Evolutionary conservation across 2,329 filamentous ascomycete genomes (phyloP).

Genomic region (Trichophyton benhamiae): DNA sequence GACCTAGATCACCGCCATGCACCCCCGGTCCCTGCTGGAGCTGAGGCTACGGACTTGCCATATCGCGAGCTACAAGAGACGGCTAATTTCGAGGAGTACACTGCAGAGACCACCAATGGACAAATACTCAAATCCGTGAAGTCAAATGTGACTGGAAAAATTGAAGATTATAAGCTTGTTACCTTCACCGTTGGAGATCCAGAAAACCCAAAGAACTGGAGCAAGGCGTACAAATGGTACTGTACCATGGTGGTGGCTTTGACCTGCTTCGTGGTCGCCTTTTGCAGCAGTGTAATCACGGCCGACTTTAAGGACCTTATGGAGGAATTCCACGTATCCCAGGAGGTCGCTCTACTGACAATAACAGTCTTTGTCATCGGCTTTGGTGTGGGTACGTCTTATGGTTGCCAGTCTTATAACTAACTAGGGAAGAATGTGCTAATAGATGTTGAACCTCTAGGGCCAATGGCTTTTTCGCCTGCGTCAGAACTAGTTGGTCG

Average conservation of each 20-base stretch:
- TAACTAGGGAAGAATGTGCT: background rate
- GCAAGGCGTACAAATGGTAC: constrained; percentile 66
- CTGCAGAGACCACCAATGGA: constrained; percentile 48
- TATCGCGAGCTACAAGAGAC: constrained; percentile 49
- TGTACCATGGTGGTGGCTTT: constrained; percentile 72
- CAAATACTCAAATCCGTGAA: constrained; percentile 45
- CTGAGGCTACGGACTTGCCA: constrained; percentile 47
- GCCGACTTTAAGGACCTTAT: constrained; percentile 56
- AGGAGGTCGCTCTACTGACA: constrained; percentile 59
- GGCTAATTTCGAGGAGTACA: constrained; percentile 57
- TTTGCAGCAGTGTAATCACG: constrained; percentile 63
- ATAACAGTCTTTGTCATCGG: constrained; percentile 71
- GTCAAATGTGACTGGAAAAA: constrained; percentile 43
- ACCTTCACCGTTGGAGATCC: constrained; percentile 60
- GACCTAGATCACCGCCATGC: constrained; percentile 12
- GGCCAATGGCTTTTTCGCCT: constrained; percentile 69
- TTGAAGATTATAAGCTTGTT: constrained; percentile 50
- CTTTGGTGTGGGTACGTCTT: constrained; percentile 54
- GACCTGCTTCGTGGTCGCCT: constrained; percentile 63
- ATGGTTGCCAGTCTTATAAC: background rate
- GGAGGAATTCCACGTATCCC: constrained; percentile 53
- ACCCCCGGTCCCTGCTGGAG: constrained; percentile 10
- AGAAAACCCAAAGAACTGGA: constrained; percentile 79
- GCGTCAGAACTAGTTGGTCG: constrained; percentile 64
- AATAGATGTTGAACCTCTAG: constrained; percentile 21